Percentiles rank a stretch among this genome's conserved stretches.
Evolutionary conservation across 306 rosid species (phyloP).

Genomic region (Rosa chinensis): DNA sequence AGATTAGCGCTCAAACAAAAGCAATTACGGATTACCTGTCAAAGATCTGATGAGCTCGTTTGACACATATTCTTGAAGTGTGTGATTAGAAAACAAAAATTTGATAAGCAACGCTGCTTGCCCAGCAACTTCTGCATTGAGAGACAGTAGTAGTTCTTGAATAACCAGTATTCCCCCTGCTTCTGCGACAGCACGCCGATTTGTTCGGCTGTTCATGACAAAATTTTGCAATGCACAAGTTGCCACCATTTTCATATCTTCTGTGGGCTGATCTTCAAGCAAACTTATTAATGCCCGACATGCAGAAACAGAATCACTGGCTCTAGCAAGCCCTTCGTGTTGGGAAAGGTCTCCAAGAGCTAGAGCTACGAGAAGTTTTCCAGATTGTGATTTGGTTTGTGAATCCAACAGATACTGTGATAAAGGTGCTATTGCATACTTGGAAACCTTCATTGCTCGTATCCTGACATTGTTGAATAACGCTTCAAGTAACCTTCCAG

Average conservation of each 20-base stretch:
- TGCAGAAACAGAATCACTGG: slow-evolving; percentile 85
- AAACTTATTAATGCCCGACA: slow-evolving; percentile 89
- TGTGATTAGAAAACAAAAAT: slow-evolving; percentile 91
- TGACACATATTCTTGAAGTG: slow-evolving; percentile 92
- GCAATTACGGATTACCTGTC: slow-evolving; percentile 55
- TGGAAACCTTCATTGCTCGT: slow-evolving; percentile 89
- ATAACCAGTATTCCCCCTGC: slow-evolving; percentile 96
- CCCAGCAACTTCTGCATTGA: slow-evolving; percentile 69
- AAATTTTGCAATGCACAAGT: slow-evolving; percentile 95
- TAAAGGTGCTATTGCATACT: slow-evolving; percentile 89
- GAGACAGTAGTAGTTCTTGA: slow-evolving; percentile 87
- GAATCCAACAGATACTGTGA: slow-evolving; percentile 93
- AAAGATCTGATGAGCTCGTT: slow-evolving; percentile 94
- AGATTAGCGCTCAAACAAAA: not conserved
- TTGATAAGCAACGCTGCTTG: slow-evolving; percentile 88
- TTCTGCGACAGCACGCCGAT: slow-evolving; percentile 96
- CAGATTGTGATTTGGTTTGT: slow-evolving; percentile 77
- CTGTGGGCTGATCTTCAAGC: slow-evolving; percentile 94
- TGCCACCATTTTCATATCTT: slow-evolving; percentile 95
- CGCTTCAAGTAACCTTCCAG: slow-evolving; percentile 84
- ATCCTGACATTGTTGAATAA: slow-evolving; percentile 83
- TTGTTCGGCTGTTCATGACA: slow-evolving; percentile 95
- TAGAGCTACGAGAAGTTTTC: slow-evolving; percentile 89
- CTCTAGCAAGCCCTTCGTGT: slow-evolving; percentile 83
- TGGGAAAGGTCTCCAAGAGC: slow-evolving; percentile 94